Evolutionary conservation across 164 flowering plant species (phyloP).

Genomic region (Vitis rupestris): DNA sequence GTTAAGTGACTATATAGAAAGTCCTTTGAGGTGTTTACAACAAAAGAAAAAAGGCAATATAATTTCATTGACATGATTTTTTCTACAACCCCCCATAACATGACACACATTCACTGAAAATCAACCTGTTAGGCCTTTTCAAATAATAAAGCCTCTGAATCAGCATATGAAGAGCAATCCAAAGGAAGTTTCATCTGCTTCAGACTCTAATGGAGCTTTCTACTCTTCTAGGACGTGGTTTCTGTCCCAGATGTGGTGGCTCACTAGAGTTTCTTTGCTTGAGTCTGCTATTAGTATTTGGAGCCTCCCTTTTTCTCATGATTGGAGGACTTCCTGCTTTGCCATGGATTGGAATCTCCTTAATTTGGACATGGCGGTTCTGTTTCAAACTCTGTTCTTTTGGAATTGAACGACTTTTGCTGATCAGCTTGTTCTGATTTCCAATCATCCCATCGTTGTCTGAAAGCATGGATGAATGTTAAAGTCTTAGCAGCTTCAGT

Average conservation of each 20-base stretch:
- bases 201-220: background rate
- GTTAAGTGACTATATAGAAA: too few species aligned
- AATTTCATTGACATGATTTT: too few species aligned
- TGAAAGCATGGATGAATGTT: background rate
- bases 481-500: too few species aligned
- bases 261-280: background rate
- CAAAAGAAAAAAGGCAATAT: too few species aligned
- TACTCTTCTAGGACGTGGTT: background rate
- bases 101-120: too few species aligned
- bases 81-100: too few species aligned
- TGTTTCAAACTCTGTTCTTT: background rate
- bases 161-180: background rate
- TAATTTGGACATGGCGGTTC: background rate
- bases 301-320: background rate
- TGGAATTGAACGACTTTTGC: background rate
- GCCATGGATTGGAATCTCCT: background rate
- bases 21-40: too few species aligned
- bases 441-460: slow-evolving; percentile 20
- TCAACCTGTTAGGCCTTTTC: too few species aligned
- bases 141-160: too few species aligned
- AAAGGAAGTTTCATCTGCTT: background rate
- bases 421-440: slow-evolving; percentile 2
- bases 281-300: background rate
- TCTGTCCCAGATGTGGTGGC: background rate
- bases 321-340: background rate